Evolutionary conservation across 306 rosid species (phyloP).

Genomic region (Fragaria iinumae): DNA sequence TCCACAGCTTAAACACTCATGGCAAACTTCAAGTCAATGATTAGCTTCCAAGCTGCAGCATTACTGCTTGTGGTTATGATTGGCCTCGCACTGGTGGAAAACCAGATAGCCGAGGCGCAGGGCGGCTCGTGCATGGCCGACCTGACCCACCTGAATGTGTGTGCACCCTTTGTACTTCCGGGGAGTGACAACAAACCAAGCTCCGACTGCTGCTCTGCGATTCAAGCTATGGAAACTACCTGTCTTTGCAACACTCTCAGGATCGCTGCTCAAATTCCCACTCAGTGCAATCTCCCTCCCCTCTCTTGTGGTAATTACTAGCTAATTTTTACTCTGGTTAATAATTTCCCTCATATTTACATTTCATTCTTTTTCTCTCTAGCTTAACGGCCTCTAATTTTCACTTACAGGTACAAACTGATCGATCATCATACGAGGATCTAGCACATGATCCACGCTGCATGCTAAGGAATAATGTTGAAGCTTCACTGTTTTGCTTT

Average conservation of each 20-base stretch:
- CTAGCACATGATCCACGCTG: not conserved
- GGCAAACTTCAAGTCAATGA: constrained; percentile 28
- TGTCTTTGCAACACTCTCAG: constrained; percentile 68
- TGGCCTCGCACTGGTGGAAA: constrained; percentile 19
- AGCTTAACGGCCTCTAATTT: not conserved
- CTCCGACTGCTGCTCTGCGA: constrained; percentile 51
- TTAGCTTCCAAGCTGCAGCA: constrained; percentile 21
- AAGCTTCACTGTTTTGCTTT: constrained; percentile 16
- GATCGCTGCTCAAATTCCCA: constrained; percentile 51
- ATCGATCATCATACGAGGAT: constrained; percentile 1
- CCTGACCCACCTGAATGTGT: constrained; percentile 47
- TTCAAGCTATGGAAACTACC: constrained; percentile 37
- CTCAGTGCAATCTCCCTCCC: constrained; percentile 49
- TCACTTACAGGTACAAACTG: constrained; percentile 24
- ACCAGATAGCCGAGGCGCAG: constrained; percentile 34
- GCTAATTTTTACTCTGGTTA: not conserved
- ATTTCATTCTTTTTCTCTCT: not conserved
- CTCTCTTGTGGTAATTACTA: constrained; percentile 37
- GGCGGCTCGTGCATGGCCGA: constrained; percentile 34
- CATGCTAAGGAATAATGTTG: constrained; percentile 17
- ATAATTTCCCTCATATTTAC: not conserved
- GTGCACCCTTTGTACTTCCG: constrained; percentile 65
- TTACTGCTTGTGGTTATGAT: constrained; percentile 27
- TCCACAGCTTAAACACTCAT: constrained; percentile 9
- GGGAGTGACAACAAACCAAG: constrained; percentile 46